Evolutionary conservation across 768 basidiomycete genomes (phyloP).

Genomic region (Leccinum ochraceum): DNA sequence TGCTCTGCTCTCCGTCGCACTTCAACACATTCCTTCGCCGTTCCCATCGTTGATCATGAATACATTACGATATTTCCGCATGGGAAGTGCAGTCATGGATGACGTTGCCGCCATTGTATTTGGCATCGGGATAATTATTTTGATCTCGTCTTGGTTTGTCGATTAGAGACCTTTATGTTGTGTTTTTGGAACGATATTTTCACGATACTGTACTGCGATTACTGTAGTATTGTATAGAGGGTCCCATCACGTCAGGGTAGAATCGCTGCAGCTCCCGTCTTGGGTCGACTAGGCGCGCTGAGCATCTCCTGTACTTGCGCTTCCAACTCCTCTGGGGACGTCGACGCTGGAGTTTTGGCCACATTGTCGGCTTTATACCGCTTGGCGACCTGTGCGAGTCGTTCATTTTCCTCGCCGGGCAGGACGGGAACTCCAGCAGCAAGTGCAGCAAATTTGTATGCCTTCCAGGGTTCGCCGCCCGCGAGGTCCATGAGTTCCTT

Average conservation of each 20-base stretch:
- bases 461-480: constrained; percentile 59
- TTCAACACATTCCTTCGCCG: constrained; percentile 68
- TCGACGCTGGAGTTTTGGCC: constrained; percentile 5
- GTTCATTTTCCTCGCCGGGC: constrained; percentile 42
- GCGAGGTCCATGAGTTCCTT: constrained; percentile 70
- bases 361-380: constrained; percentile 4
- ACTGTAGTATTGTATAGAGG: constrained; percentile 1
- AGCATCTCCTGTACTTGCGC: constrained; percentile 35
- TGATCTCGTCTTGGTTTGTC: constrained; percentile 50
- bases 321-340: constrained; percentile 22
- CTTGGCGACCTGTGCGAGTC: constrained; percentile 18
- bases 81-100: constrained; percentile 67
- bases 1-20: constrained; percentile 54
- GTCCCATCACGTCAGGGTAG: constrained; percentile 24
- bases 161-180: constrained; percentile 11
- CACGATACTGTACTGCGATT: constrained; percentile 6
- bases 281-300: constrained; percentile 28
- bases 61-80: constrained; percentile 64
- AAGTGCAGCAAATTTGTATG: constrained; percentile 50
- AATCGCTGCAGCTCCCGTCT: constrained; percentile 42
- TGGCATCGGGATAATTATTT: constrained; percentile 67
- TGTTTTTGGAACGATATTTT: constrained; percentile 3
- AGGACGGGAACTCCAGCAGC: constrained; percentile 51
- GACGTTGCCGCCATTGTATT: constrained; percentile 71
- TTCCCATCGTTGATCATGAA: constrained; percentile 63